Evolutionary conservation across 2,329 filamentous ascomycete species (phyloP), one percentile per base, ranked within the genome.

Genomic region (Thielaviopsis musarum): DNA sequence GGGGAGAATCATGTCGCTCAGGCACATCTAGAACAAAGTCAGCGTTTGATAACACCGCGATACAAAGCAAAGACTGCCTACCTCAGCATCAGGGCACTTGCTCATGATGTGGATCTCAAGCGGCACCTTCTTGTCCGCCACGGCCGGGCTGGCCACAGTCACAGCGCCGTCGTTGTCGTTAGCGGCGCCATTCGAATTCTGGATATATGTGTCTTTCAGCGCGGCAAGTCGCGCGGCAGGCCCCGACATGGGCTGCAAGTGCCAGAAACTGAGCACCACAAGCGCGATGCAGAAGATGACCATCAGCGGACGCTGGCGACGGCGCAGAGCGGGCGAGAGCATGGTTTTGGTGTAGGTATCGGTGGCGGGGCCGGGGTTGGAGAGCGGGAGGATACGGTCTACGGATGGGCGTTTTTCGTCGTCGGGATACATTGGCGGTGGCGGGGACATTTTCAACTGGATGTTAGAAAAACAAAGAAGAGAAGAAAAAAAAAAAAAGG

Each of bases 81-180:
- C 78, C 70, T 78, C 79, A 1, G 93, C 90, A 71, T 98, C 93
- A 0, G 91, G 91, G 67, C 93, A 98, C 77, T 97, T 96, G 73
- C 84, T 88, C 85, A 97, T 98, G 66, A 97, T 93, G 70, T 97
- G 91, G 59, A 89, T 88, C 70, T 98, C 93, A 1, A 98, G 73
- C 3, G 89, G 87, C 4, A 97, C 85, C 61, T 76, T 71, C 45
- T 59, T 57, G 30, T 34, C 30, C 41, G 17, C 26, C 21, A 57
- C 52, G 5, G 51, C 55, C 51, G 48, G 34, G 56, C 45, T 24
- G 24, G 15, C 26, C 12, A 24, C 19, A 22, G 30, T n/a, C n/a
- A 17, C 13, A 52, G 21, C 21, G 17, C 26, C 24, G 56, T 30
- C 30, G 34, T 45, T 26, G 24, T 52, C 49, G 57, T 54, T 7